phyloP scores from a whole-genome alignment of 768 basidiomycete species.

The Boletus pseudo-olivaceus region DNA sequence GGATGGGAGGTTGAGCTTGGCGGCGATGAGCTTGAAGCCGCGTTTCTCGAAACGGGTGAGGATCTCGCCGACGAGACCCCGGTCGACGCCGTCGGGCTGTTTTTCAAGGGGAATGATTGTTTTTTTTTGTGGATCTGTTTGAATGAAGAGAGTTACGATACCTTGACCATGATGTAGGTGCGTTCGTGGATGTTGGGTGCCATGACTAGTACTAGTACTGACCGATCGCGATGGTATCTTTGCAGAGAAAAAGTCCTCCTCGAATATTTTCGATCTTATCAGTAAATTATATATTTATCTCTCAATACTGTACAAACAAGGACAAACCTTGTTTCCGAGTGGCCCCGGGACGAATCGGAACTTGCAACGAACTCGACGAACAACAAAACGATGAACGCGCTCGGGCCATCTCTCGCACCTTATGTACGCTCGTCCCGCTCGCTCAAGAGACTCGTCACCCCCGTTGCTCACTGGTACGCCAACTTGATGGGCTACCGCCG shows the following conservation, averaged over 20 bases:
- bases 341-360: neutral
- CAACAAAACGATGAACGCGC: conserved; percentile 36
- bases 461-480: conserved; percentile 82
- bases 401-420: conserved; percentile 75
- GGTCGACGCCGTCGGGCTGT: conserved; percentile 98
- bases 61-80: conserved; percentile 93
- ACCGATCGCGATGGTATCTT: conserved; percentile 35
- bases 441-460: conserved; percentile 66
- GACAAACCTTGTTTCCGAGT: conserved; percentile 37
- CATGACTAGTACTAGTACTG: conserved; percentile 39
- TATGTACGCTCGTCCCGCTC: conserved; percentile 66
- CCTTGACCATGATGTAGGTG: conserved; percentile 99
- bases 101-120: neutral
- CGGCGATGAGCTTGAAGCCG: conserved; percentile 94
- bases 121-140: neutral
- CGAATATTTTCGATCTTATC: conserved; percentile 28
- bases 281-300: neutral
- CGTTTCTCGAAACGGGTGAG: conserved; percentile 95
- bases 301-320: conserved; percentile 34
- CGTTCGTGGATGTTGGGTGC: conserved; percentile 53
- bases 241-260: neutral
- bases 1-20: conserved; percentile 84
- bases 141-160: conserved; percentile 18
- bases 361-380: neutral
- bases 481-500: conserved; percentile 78